Base-by-base conservation (phyloP, 306 rosid genomes). In the Pueraria montana region DNA sequence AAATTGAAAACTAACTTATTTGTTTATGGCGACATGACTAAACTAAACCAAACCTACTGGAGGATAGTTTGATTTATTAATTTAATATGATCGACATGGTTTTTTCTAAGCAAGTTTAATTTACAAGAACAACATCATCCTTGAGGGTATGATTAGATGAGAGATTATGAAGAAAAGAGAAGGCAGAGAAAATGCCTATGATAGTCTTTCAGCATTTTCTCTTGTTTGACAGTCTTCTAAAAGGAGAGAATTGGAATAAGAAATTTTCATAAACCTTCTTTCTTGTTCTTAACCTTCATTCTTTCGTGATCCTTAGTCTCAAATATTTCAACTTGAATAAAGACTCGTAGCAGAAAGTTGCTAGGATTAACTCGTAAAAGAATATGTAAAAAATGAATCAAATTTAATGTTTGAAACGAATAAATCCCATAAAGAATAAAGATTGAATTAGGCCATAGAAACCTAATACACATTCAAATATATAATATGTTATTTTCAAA, bases 1-100 rank as follows among this genome's bases (percentile, higher is more conserved):
- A 68, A 67, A 32, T 42, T 83, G 12, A 59, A 58, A 46, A 63
- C 10, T n/a, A 53, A 46, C 32, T 18, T 12, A 43, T 76, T 61
- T 75, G 62, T 10, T 32, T 67, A 20, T 82, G 42, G 64, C 2
- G 65, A 21, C 62, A 30, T 14, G n/a, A 46, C 32, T n/a, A 6
- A 69, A 68, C 46, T 16, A 59, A 58, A 58, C 45, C 45, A 58
- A 58, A 68, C 52, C 30, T 30, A 56, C n/a, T 27, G 3, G 62
- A 59, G 30, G 72, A 34, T 58, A 59, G 58, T 76, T 27, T n/a
- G 13, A 13, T 69, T 21, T 40, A 20, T 68, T n/a, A 43, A 17
- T 27, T 46, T 62, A 77, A 46, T 30, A 11, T 53, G 50, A 36
- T 18, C 4, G 30, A 32, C 42, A 2, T 32, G 34, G 6, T 10